Evolutionary conservation across 805 yeast species (phyloP).

Genomic region (Barnettozyma salicaria): DNA sequence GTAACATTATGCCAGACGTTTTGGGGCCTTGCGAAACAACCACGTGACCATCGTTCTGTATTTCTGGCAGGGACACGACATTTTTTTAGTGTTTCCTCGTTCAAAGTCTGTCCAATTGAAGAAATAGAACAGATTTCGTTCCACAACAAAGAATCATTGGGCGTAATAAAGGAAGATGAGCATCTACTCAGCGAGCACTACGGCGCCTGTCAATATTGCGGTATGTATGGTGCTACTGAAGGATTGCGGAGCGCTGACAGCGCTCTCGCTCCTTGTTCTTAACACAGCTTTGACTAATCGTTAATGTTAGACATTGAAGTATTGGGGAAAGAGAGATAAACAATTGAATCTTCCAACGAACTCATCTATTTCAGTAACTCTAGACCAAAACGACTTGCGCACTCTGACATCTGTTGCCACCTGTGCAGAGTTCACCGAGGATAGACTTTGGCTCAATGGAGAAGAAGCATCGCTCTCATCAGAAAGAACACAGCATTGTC

Average conservation of each 20-base stretch:
- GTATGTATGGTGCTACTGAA: constrained; percentile 37
- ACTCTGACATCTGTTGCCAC: constrained; percentile 88
- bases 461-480: constrained; percentile 62
- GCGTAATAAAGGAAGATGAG: constrained; percentile 32
- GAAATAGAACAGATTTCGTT: not conserved
- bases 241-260: no score
- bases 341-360: constrained; percentile 89
- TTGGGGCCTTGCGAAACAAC: no score
- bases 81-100: no score
- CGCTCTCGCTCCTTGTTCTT: no score
- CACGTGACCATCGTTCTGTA: no score
- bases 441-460: constrained; percentile 85
- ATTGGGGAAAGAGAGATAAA: constrained; percentile 98
- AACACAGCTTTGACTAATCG: no score
- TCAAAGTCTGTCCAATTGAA: no score
- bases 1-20: no score
- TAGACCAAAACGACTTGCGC: constrained; percentile 84
- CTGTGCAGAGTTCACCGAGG: constrained; percentile 47
- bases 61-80: no score
- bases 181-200: constrained; percentile 68
- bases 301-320: constrained; percentile 87
- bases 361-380: constrained; percentile 90
- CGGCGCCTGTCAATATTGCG: constrained; percentile 98
- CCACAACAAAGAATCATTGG: not conserved
- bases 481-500: constrained; percentile 63